These are phyloP conservation scores for Colletotrichum tofieldiae DNA, from an alignment of 2,329 filamentous ascomycete species.

Conservation along the genomic window DNA sequence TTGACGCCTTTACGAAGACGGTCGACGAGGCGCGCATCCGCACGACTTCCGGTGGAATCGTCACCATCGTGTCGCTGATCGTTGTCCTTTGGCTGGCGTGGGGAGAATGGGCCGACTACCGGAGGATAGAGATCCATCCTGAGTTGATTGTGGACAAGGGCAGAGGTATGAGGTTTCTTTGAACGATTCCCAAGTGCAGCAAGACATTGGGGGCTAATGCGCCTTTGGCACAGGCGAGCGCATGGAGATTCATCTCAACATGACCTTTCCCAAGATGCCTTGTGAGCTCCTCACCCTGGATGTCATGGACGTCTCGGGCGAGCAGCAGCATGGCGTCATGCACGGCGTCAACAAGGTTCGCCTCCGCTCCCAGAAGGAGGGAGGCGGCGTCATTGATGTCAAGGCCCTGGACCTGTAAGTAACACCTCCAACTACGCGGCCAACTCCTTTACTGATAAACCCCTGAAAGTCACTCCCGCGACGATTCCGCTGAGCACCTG, in stretches of 20 bases:
- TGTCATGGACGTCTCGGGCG: slow-evolving; percentile 98
- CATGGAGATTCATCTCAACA: slow-evolving; percentile 99
- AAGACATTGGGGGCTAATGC: slow-evolving; percentile 46
- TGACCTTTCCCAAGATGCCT: slow-evolving; percentile 93
- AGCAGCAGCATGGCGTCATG: slow-evolving; percentile 94
- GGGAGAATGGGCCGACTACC: slow-evolving; percentile 97
- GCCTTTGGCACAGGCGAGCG: slow-evolving; percentile 78
- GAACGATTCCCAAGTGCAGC: background rate
- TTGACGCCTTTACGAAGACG: slow-evolving; percentile 99
- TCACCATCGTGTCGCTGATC: slow-evolving; percentile 91
- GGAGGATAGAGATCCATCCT: slow-evolving; percentile 87
- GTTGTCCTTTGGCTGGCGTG: slow-evolving; percentile 90
- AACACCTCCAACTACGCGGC: slow-evolving; percentile 37
- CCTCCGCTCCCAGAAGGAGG: slow-evolving; percentile 79
- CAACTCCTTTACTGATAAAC: slow-evolving; percentile 30
- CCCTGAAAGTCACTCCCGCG: slow-evolving; percentile 72
- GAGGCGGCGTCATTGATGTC: slow-evolving; percentile 81
- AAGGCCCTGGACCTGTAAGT: slow-evolving; percentile 78
- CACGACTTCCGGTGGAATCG: slow-evolving; percentile 94
- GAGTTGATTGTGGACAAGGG: slow-evolving; percentile 98
- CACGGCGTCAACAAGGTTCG: slow-evolving; percentile 95
- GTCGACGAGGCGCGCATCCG: slow-evolving; percentile 98
- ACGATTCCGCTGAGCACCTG: slow-evolving; percentile 82
- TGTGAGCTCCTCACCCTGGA: slow-evolving; percentile 97
- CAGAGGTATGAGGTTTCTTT: slow-evolving; percentile 73